Evolutionary conservation across 2,329 filamentous ascomycete species (phyloP), one percentile per base, ranked within the genome.

Genomic region (Epichloe baconii): DNA sequence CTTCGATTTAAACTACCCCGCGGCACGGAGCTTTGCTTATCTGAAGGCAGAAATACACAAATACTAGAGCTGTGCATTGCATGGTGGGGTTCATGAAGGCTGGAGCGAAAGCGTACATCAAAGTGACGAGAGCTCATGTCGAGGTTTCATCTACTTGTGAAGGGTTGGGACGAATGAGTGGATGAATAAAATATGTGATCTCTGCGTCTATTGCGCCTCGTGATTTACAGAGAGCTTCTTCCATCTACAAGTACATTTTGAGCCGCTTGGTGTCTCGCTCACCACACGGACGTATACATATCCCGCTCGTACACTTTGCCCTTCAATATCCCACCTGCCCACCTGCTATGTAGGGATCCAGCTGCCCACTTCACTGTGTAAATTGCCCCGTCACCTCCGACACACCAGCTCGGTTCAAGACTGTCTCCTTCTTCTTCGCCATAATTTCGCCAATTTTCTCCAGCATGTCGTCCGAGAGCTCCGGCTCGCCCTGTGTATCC

Each of bases 371-470:
- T 49, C 23, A 50, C 21, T 47, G 40, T 10, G 42, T 19, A 19
- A 38, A 26, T 40, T 52, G 44, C 43, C 57, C 19, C 15, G 53
- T 53, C 48, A 61, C 65, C 54, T 70, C 64, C 15, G 65, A 62
- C 12, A 68, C 53, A n/a, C 66, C 68, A 2, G 66, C 66, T 6
- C 66, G 61, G 47, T 69, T 65, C 56, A 73, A 58, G 5, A 66
- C 64, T 52, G 61, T 62, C 52, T 68, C 65, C 62, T 73, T 71
- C 62, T 77, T 80, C 65, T 67, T 68, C 37, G 75, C 77, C 66
- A 83, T 82, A 58, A 82, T 66, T 66, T 77, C 69, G 57, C 80
- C 80, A 60, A 83, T 77, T 70, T 74, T 78, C 63, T 76, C 75
- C 62, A 83, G 65, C 75, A 83, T 80, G 58, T 77, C 74, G 44